Percentiles rank a stretch among this genome's conserved stretches.
Evolutionary conservation across 2,329 filamentous ascomycete species (phyloP).

Genomic region (Trichophaea hybrida): DNA sequence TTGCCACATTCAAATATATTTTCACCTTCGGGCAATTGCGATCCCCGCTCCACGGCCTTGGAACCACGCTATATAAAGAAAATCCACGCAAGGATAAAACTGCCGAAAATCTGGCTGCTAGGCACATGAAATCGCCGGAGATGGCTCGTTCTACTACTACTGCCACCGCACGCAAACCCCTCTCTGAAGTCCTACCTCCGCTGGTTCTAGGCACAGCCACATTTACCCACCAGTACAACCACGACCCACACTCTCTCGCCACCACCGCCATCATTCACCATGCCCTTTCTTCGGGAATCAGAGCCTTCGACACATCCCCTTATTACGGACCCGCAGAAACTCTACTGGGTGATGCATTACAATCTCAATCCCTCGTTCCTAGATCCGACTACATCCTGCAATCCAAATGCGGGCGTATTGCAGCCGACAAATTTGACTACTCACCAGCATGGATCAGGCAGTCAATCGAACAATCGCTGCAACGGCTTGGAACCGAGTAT

Average conservation of each 20-base stretch:
- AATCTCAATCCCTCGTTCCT: conserved; percentile 44
- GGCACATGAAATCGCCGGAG: not conserved
- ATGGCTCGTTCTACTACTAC: not conserved
- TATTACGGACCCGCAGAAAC: conserved; percentile 79
- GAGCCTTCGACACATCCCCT: conserved; percentile 72
- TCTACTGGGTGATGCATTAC: conserved; percentile 48
- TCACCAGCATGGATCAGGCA: conserved; percentile 25
- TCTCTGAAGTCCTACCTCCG: conserved; percentile 47
- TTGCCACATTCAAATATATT: too few relatives aligned
- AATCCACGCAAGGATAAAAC: too few relatives aligned
- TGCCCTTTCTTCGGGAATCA: conserved; percentile 55
- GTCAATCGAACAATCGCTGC: conserved; percentile 40
- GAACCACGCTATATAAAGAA: too few relatives aligned
- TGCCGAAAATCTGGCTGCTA: too few relatives aligned
- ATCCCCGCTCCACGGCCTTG: too few relatives aligned
- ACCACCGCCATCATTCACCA: conserved; percentile 54
- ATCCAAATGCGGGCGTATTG: conserved; percentile 37
- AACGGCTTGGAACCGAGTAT: conserved; percentile 44
- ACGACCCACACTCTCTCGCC: conserved; percentile 53
- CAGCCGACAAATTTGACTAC: conserved; percentile 32
- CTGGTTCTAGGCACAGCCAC: conserved; percentile 74
- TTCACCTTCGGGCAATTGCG: too few relatives aligned
- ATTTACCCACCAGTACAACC: conserved; percentile 74
- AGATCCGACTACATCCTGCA: conserved; percentile 27
- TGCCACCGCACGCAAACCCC: not conserved